Conservation (phyloP, 495 filamentous ascomycete species). For the Xylona heveae region DNA sequence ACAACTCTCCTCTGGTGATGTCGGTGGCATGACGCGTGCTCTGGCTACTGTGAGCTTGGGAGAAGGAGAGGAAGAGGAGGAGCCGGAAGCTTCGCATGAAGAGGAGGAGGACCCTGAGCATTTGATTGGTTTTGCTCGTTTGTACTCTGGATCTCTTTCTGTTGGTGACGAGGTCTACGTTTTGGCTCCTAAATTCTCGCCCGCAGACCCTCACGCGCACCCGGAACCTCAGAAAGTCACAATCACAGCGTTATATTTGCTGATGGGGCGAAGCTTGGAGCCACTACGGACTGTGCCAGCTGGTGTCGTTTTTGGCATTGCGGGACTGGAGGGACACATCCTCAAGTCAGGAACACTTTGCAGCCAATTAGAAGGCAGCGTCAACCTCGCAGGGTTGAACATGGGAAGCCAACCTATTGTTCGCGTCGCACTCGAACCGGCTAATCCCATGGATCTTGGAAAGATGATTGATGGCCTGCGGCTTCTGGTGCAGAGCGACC, state of each 20-base stretch:
- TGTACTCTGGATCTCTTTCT: conserved; percentile 76
- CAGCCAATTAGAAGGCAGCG: conserved; percentile 65
- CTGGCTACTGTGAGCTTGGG: not conserved
- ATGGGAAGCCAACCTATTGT: conserved; percentile 73
- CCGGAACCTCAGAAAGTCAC: conserved; percentile 68
- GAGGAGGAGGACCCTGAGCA: conserved; percentile 50
- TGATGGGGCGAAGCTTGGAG: conserved; percentile 88
- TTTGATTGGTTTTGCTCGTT: conserved; percentile 81
- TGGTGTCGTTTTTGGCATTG: conserved; percentile 91
- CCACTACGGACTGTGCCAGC: conserved; percentile 68
- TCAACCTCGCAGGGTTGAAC: conserved; percentile 79
- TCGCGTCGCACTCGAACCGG: conserved; percentile 80
- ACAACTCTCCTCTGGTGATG: too few relatives aligned
- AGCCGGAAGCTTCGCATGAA: conserved; percentile 13
- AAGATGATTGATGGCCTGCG: conserved; percentile 84
- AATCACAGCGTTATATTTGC: conserved; percentile 75
- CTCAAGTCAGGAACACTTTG: conserved; percentile 90
- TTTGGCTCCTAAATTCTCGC: conserved; percentile 75
- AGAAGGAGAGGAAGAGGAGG: conserved; percentile 6
- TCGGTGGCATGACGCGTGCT: too few relatives aligned
- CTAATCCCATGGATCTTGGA: conserved; percentile 65
- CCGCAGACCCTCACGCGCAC: conserved; percentile 48
- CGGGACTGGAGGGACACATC: conserved; percentile 73
- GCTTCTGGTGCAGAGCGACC: conserved; percentile 83
- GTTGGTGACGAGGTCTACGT: conserved; percentile 87